A percentile compares a stretch with the other conserved stretches of the same genome.
Conservation (phyloP, 179 eudicot species). For the Beta lomatogona region DNA sequence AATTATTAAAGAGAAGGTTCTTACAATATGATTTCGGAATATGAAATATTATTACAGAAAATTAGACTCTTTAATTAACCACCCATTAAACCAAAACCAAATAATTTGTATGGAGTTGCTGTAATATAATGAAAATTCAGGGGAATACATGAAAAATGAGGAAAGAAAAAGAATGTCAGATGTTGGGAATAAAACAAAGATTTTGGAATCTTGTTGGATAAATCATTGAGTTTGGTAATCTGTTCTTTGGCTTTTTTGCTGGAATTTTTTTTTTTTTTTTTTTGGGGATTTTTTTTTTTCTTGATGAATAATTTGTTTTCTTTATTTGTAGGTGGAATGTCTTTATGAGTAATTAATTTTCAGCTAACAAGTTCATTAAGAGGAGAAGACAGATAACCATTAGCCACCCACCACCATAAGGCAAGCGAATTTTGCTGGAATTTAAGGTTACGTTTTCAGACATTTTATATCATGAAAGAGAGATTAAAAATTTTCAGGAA, state of each 20-base stretch:
- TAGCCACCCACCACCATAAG: neutral
- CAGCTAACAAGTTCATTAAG: neutral
- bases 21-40: slow-evolving; percentile 12
- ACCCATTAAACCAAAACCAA: slow-evolving; percentile 16
- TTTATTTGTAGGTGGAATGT: neutral
- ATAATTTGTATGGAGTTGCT: neutral
- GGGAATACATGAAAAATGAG: slow-evolving; percentile 6
- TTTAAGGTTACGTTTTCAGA: slow-evolving; percentile 1
- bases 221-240: slow-evolving; percentile 26
- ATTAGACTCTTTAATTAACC: slow-evolving; percentile 18
- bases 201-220: slow-evolving; percentile 11
- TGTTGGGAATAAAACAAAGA: slow-evolving; percentile 14
- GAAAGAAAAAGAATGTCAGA: neutral
- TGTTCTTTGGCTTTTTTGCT: slow-evolving; percentile 18
- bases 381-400: neutral
- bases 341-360: slow-evolving; percentile 4
- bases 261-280: neutral
- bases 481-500: no score
- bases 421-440: slow-evolving; percentile 14
- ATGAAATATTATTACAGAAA: neutral
- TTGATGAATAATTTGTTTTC: neutral
- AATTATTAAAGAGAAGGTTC: slow-evolving; percentile 11
- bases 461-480: neutral
- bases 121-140: neutral
- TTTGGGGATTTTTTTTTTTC: neutral